Conservation (phyloP, 2,329 filamentous ascomycete species). For the Colletotrichum filicis region DNA sequence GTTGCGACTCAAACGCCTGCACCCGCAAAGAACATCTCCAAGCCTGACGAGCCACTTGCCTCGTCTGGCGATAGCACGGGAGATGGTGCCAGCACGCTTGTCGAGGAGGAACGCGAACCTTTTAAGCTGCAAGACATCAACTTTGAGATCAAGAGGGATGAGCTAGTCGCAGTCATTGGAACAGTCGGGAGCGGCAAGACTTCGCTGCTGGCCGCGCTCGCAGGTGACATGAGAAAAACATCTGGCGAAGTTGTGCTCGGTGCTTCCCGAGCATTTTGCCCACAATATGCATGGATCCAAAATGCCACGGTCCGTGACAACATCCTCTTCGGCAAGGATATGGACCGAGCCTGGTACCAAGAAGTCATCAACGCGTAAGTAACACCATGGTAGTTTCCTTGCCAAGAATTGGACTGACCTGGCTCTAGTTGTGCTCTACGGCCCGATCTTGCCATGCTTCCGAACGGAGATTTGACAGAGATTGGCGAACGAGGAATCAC, state of each 20-base stretch:
- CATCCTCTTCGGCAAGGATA: conserved; percentile 86
- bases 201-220: conserved; percentile 87
- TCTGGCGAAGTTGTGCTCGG: conserved; percentile 79
- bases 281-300: conserved; percentile 98
- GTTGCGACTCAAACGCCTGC: conserved; percentile 19
- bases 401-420: conserved; percentile 22
- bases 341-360: conserved; percentile 82
- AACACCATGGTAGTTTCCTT: not conserved
- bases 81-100: conserved; percentile 65
- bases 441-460: conserved; percentile 92
- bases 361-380: conserved; percentile 81
- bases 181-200: conserved; percentile 92
- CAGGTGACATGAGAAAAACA: conserved; percentile 93
- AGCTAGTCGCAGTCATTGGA: conserved; percentile 87
- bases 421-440: conserved; percentile 77
- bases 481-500: conserved; percentile 97
- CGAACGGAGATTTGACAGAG: conserved; percentile 87
- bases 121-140: conserved; percentile 79
- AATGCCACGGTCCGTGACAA: conserved; percentile 90
- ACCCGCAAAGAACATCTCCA: conserved; percentile 44
- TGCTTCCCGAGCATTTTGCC: conserved; percentile 87
- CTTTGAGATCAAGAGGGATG: conserved; percentile 76
- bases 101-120: conserved; percentile 71
- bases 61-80: conserved; percentile 57
- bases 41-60: conserved; percentile 46